Conservation (phyloP, 2,329 filamentous ascomycete genomes). For the Coleophoma cylindrospora region DNA sequence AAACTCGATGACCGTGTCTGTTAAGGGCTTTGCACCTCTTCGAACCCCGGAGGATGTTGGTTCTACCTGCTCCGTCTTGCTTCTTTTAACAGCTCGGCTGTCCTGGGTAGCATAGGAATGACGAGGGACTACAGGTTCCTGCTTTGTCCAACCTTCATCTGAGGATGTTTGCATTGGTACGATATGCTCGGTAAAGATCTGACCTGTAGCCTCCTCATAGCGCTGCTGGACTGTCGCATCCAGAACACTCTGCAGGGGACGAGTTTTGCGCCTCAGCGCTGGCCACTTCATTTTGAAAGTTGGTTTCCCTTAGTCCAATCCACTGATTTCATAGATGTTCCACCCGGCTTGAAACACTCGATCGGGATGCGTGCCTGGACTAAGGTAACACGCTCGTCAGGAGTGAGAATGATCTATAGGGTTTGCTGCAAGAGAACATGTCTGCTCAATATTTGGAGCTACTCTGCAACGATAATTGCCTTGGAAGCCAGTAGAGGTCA, state of each 20-base stretch:
- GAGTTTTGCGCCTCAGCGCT: conserved; percentile 1
- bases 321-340: too few species aligned
- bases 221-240: conserved; percentile 4
- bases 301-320: too few species aligned
- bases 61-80: neutral
- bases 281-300: conserved; percentile 1
- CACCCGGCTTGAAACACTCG: too few species aligned
- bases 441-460: too few species aligned
- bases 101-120: conserved; percentile 4
- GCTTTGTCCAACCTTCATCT: conserved; percentile 16
- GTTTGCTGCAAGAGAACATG: too few species aligned
- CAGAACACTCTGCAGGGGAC: neutral
- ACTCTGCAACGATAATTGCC: too few species aligned
- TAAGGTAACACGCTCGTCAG: too few species aligned
- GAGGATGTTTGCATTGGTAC: conserved; percentile 7
- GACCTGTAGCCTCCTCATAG: conserved; percentile 21
- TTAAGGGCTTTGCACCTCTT: conserved; percentile 16
- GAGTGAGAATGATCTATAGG: too few species aligned
- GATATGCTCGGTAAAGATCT: conserved; percentile 20
- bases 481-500: too few species aligned
- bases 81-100: neutral
- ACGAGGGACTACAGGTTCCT: conserved; percentile 4
- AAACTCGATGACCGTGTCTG: conserved; percentile 14
- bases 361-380: too few species aligned
- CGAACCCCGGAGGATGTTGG: conserved; percentile 6